Conservation (phyloP, 1,139 yeast genomes). For the Lodderomyces elongisporus region DNA sequence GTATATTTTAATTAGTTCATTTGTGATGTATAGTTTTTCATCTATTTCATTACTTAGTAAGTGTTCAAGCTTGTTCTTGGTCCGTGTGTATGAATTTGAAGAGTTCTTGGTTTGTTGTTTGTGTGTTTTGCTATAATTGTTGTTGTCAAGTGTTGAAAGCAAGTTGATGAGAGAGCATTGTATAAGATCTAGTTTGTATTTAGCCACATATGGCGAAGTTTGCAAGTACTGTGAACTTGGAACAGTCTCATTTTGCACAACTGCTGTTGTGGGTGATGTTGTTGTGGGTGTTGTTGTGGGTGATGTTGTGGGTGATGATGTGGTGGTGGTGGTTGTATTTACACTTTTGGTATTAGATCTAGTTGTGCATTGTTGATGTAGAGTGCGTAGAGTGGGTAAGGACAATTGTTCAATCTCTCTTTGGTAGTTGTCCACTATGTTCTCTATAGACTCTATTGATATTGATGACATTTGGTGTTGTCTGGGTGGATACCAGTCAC, state of each 20-base stretch:
- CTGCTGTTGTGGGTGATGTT: background rate
- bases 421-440: conserved; percentile 14
- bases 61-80: conserved; percentile 11
- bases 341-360: no score
- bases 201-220: conserved; percentile 22
- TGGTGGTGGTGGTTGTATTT: conserved; percentile 2
- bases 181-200: conserved; percentile 19
- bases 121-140: conserved; percentile 11
- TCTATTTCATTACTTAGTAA: conserved; percentile 17
- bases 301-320: background rate
- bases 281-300: background rate
- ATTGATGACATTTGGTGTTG: conserved; percentile 5
- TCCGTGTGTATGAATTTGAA: conserved; percentile 9
- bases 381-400: conserved; percentile 12
- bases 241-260: no score
- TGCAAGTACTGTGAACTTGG: background rate
- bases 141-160: conserved; percentile 4
- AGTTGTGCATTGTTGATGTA: conserved; percentile 1
- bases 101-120: no score
- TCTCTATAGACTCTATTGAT: conserved; percentile 11
- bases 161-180: conserved; percentile 6
- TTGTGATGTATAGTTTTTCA: conserved; percentile 21
- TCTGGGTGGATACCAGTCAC: no score
- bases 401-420: conserved; percentile 14
- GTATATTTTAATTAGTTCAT: conserved; percentile 15